Evolutionary conservation across 169 alveolate species (phyloP), one percentile per base, ranked within the genome.

Genomic region (Plasmodium billcollinsi): DNA sequence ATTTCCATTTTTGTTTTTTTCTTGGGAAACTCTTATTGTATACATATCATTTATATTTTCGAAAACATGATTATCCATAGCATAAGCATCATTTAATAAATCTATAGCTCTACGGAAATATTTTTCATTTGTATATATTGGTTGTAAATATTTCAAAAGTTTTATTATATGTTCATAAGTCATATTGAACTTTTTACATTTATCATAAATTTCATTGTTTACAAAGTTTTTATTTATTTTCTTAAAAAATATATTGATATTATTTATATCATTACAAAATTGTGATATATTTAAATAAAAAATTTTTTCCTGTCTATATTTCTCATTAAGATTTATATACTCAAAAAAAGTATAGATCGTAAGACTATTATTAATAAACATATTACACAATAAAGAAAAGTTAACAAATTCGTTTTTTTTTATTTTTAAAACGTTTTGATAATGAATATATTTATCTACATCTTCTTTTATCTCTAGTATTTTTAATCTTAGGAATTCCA

Each of bases 361-460:
- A 29, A 78, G 29, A 21, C 89, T 78, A 24, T 49, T 78, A 59
- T 78, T 78, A n/a, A 78, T 18, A 47, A 65, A 78, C 76, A 78
- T 78, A 78, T 78, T 78, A 20, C 24, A 50, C 1, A 78, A 47
- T 43, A 78, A 59, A 58, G 78, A 65, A 18, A 78, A 78, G 50
- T 78, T 78, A 4, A 78, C 89, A 29, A 78, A 78, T 29, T 67
- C 78, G 26, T 78, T 78, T 65, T 66, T 78, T 12, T 78, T 78
- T 21, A 49, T 78, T 39, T 78, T 78, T 4, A 78, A 26, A 3
- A 59, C 65, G 0, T 78, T 78, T 61, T 78, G 89, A 20, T 78
- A 78, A 59, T 50, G 21, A 15, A 66, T 21, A n/a, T 78, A 78
- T 78, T 78, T 78, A 26, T 78, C 72, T n/a, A 78, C 89, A 3